These are phyloP conservation scores for Neonothopanus nambi DNA, from an alignment of 1,284 basidiomycete genomes.

Conservation along the genomic window DNA sequence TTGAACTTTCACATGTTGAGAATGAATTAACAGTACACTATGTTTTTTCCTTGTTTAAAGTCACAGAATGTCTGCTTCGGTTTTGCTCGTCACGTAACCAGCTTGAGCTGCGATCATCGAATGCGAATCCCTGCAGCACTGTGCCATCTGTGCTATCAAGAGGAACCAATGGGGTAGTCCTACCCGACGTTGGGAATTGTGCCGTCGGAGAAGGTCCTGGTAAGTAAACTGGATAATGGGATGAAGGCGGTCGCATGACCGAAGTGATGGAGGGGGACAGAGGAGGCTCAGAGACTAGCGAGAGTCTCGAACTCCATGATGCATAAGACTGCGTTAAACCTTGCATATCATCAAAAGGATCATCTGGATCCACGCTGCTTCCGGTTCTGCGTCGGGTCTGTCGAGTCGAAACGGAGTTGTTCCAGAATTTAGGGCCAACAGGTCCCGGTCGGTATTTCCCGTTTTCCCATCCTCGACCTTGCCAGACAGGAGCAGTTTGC, in stretches of 20 bases:
- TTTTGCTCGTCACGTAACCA: too few relatives aligned
- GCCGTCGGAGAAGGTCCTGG: constrained; percentile 10
- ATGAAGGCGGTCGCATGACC: neutral
- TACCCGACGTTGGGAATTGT: constrained; percentile 11
- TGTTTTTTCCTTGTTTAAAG: too few relatives aligned
- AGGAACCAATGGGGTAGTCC: constrained; percentile 7
- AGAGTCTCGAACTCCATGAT: neutral
- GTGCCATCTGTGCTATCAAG: constrained; percentile 1
- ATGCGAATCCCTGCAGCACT: too few relatives aligned
- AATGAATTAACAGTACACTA: too few relatives aligned
- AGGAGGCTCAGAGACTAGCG: neutral
- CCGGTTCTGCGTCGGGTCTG: neutral
- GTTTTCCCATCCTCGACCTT: constrained; percentile 6
- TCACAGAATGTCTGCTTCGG: too few relatives aligned
- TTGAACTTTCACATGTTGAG: too few relatives aligned
- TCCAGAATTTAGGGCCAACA: neutral
- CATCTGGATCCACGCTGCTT: neutral
- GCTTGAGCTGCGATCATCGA: too few relatives aligned
- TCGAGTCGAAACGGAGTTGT: constrained; percentile 2
- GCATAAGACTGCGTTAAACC: constrained; percentile 3
- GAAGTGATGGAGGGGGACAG: constrained; percentile 1
- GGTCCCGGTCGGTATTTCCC: constrained; percentile 1
- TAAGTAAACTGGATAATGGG: neutral
- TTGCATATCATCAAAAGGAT: constrained; percentile 5
- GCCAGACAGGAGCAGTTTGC: constrained; percentile 38